phyloP scores from a whole-genome alignment of 495 filamentous ascomycete species.

The Elaphomyces granulatus region DNA sequence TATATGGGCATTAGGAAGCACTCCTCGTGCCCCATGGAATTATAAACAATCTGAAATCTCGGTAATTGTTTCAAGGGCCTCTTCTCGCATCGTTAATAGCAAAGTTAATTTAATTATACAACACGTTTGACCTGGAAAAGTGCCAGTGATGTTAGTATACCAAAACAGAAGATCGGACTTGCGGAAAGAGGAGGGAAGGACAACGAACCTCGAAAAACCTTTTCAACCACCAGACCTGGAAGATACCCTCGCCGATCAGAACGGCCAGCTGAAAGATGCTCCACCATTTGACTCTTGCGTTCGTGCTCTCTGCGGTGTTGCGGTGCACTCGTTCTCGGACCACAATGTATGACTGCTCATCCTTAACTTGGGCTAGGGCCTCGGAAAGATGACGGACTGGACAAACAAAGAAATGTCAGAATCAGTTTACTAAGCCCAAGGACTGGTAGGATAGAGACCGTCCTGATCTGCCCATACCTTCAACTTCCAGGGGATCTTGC shows the following conservation, averaged over 20 bases:
- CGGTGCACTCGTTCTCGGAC: constrained; percentile 88
- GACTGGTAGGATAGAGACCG: neutral
- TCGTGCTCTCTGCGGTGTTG: constrained; percentile 98
- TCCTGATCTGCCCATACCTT: too few relatives aligned
- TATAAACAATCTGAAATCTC: too few relatives aligned
- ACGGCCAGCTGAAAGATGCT: constrained; percentile 90
- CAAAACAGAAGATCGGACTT: constrained; percentile 12
- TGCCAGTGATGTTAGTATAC: constrained; percentile 4
- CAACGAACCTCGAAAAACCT: constrained; percentile 84
- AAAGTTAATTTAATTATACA: too few relatives aligned
- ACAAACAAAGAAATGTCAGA: neutral
- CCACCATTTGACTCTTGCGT: constrained; percentile 97
- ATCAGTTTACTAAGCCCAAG: neutral
- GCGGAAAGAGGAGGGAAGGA: constrained; percentile 12
- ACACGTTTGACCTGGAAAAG: constrained; percentile 21
- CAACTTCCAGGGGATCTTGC: constrained; percentile 77
- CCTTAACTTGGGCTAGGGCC: constrained; percentile 77
- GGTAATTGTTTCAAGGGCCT: too few relatives aligned
- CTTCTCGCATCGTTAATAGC: too few relatives aligned
- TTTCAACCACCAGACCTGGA: constrained; percentile 99
- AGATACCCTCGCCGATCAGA: constrained; percentile 79
- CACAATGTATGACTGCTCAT: constrained; percentile 96
- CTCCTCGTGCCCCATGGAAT: too few relatives aligned
- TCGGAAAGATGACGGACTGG: constrained; percentile 72
- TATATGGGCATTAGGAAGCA: too few relatives aligned